Percentiles rank a stretch among this genome's conserved stretches.
phyloP scores from a whole-genome alignment of 306 rosid genomes.

The Begonia loranthoides region DNA sequence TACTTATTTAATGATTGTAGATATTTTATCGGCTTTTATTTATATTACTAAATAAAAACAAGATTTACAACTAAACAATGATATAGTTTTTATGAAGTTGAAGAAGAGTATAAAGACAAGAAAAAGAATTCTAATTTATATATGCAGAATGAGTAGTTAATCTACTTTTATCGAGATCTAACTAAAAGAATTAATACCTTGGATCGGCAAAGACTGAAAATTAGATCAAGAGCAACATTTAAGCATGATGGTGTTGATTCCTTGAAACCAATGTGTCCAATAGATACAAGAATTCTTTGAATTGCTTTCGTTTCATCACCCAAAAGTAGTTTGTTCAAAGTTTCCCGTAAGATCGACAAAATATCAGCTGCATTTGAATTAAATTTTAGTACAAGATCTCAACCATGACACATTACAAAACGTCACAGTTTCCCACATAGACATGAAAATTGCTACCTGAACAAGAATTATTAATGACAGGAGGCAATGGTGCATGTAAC shows the following conservation, averaged over 20 bases:
- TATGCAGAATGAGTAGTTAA: too few relatives aligned
- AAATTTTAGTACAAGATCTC: conserved; percentile 14
- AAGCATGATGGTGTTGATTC: conserved; percentile 62
- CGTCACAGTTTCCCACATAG: conserved; percentile 6
- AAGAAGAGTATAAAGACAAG: too few relatives aligned
- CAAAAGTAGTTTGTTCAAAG: conserved; percentile 59
- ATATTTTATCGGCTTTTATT: too few relatives aligned
- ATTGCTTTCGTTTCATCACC: conserved; percentile 68
- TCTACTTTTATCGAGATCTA: too few relatives aligned
- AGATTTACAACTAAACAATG: too few relatives aligned
- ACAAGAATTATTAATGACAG: conserved; percentile 34
- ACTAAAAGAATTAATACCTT: conserved; percentile 34
- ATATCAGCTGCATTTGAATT: conserved; percentile 63
- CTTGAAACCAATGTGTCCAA: conserved; percentile 75
- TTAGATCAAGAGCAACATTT: conserved; percentile 54
- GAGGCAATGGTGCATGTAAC: conserved; percentile 58
- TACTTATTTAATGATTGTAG: too few relatives aligned
- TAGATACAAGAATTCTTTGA: conserved; percentile 66
- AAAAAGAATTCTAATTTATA: too few relatives aligned
- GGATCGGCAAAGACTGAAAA: conserved; percentile 62
- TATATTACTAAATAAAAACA: too few relatives aligned
- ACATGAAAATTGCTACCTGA: conserved; percentile 33
- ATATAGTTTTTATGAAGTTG: too few relatives aligned
- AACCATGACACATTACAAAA: conserved; percentile 5
- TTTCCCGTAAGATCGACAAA: conserved; percentile 41